Conservation (phyloP, 306 rosid genomes). For the Pterocarpus santalinus region DNA sequence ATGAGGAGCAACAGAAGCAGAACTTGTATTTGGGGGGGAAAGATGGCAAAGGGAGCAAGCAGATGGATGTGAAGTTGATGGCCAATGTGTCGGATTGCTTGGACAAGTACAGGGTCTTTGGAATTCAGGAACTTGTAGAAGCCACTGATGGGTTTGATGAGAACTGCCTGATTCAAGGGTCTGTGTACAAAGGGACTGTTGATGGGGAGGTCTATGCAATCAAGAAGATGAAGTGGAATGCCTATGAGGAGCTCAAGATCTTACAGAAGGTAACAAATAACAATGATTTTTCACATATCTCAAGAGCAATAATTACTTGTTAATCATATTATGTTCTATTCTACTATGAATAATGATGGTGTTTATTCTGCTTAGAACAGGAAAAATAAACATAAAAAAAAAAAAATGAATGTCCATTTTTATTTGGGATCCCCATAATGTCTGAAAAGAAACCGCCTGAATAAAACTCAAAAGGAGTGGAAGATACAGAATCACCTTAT, state of each 20-base stretch:
- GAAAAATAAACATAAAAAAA: too few relatives aligned
- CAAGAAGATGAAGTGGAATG: constrained; percentile 98
- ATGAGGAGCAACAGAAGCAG: constrained; percentile 51
- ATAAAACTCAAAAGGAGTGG: neutral
- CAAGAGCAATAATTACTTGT: neutral
- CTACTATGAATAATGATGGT: neutral
- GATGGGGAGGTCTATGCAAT: constrained; percentile 75
- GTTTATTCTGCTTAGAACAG: neutral
- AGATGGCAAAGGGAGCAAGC: constrained; percentile 40
- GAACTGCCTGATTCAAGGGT: constrained; percentile 75
- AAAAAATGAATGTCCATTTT: neutral
- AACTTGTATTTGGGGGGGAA: constrained; percentile 38
- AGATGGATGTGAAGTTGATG: constrained; percentile 67
- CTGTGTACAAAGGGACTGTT: constrained; percentile 77
- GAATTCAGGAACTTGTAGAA: constrained; percentile 66
- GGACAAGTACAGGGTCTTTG: constrained; percentile 88
- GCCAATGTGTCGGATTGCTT: constrained; percentile 92
- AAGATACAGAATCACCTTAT: neutral
- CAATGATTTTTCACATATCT: neutral
- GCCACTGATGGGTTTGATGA: constrained; percentile 78
- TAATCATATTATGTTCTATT: neutral
- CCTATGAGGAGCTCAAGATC: constrained; percentile 95
- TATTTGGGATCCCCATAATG: too few relatives aligned
- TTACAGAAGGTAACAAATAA: constrained; percentile 79
- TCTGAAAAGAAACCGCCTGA: neutral